Evolutionary conservation across 164 flowering plant species (phyloP), one percentile per base, ranked within the genome.

Genomic region (Euptelea pleiosperma): DNA sequence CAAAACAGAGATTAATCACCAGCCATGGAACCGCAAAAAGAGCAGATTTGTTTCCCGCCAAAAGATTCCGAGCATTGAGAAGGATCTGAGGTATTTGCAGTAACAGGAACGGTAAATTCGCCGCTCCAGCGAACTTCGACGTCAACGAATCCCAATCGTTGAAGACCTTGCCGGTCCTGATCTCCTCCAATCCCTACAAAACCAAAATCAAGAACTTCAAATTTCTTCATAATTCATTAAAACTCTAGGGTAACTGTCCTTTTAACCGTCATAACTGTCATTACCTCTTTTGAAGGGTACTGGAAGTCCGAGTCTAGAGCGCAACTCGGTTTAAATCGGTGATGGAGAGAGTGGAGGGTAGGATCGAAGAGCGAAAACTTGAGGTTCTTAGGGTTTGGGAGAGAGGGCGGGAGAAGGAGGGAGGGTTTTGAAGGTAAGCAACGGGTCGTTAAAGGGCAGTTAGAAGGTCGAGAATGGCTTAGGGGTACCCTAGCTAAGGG

Each of bases 1-100:
- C 10, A 16, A 31, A 19, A 30, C 3, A 12, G 9, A 12, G 51
- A 42, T 35, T 2, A 42, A 26, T 55, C 78, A 85, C 96, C 88
- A 89, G 90, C 96, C 92, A 89, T 9, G 90, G 90, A 50, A 89
- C 83, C 0, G 92, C 93, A 1, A 79, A 73, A 34, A 89, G 87
- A 4, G 96, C 96, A 49, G 78, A 61, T 1, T 77, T 77, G 51
- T 86, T 86, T 21, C 96, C 96, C 0, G 90, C 82, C 61, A 79
- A 1, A 24, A 89, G 92, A 67, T 89, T 89, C 11, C 74, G 85
- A 19, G 85, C 83, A 71, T 89, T 89, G 69, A 89, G 92, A 62
- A 84, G 62, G 49, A 89, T 89, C 68, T 89, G 96, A 29, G 96
- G 96, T 41, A 89, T 34, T 57, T 89, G 96, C 6, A 89, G 75